phyloP scores from a whole-genome alignment of 2,329 filamentous ascomycete species.

The Arthrobotrys entomopaga region DNA sequence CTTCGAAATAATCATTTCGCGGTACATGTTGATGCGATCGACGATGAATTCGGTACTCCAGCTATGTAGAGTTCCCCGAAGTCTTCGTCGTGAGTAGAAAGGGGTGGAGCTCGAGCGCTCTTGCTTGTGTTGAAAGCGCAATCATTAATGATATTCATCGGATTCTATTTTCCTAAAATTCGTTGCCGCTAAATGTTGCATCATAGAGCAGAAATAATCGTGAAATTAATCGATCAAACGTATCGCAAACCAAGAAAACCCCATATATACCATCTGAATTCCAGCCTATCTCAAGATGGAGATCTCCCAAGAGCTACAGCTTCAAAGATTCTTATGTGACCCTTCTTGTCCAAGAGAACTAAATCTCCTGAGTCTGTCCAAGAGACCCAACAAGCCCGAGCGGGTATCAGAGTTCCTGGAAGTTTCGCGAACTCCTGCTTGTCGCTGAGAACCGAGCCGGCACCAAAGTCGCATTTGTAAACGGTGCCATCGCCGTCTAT shows the following conservation, averaged over 20 bases:
- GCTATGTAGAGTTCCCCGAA: neutral
- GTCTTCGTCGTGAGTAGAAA: neutral
- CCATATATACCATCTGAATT: neutral
- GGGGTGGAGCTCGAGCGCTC: conserved; percentile 15
- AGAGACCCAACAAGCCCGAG: conserved; percentile 50
- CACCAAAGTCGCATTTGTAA: conserved; percentile 43
- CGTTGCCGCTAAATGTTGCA: conserved; percentile 31
- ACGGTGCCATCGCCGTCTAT: conserved; percentile 49
- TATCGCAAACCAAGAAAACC: conserved; percentile 2
- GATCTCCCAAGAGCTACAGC: conserved; percentile 26
- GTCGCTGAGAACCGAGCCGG: conserved; percentile 46
- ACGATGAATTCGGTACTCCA: conserved; percentile 18
- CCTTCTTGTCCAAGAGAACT: conserved; percentile 50
- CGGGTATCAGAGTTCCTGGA: conserved; percentile 48
- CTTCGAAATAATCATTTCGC: conserved; percentile 22
- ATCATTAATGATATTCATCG: conserved; percentile 16
- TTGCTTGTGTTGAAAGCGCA: conserved; percentile 20
- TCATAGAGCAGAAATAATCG: conserved; percentile 20
- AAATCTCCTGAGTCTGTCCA: conserved; percentile 45
- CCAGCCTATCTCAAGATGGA: conserved; percentile 29
- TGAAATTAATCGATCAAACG: conserved; percentile 4
- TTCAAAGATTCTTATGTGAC: conserved; percentile 40
- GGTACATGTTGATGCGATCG: conserved; percentile 34
- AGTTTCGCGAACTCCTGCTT: conserved; percentile 53
- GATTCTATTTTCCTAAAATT: conserved; percentile 10